Base-by-base conservation (phyloP, 2,329 filamentous ascomycete species). In the Colletotrichum tanaceti region DNA sequence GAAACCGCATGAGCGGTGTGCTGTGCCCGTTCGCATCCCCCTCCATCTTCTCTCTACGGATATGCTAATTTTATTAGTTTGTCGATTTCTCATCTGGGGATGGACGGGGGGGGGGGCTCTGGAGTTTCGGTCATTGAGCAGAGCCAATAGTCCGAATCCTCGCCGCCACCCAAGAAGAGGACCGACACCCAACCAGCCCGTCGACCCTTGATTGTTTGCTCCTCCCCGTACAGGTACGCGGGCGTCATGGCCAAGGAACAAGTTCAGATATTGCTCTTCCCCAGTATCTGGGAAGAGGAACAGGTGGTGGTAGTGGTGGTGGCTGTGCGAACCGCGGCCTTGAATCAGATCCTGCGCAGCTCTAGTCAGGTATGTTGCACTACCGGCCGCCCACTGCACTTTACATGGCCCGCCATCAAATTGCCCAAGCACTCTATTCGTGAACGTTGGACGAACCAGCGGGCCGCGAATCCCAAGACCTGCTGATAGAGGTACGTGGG, bases 281-380 rank as follows among this genome's bases (percentile, higher is more conserved):
- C 28, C 28, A 32, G 32, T 20, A 38, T 20, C 32, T 53, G 4
- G 32, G 10, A n/a, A 10, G n/a, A 52, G 18, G 28, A 35, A 18
- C 49, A 35, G 49, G 47, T 24, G 24, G 24, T 24, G 24, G 24
- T 24, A 4, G 24, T 16, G 47, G 47, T 16, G 47, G 47, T 32
- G 47, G 47, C 47, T 35, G 49, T 52, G 24, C 24, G 16, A n/a
- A 3, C 49, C 49, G 49, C 49, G 49, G 49, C 28, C 50, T 53
- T 38, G 50, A 20, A 53, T 53, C 28, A 53, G 50, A 38, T 53
- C 50, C 50, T 35, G 11, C 49, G 16, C 49, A 32, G 20, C 16
- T 50, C 24, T 49, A 28, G 46, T 49, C 20, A 49, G 46, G 46
- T 22, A 49, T 5, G 16, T 35, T 10, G 32, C 32, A 10, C 32